Conservation (phyloP, 2,329 filamentous ascomycete genomes). For the Colletotrichum filicis region DNA sequence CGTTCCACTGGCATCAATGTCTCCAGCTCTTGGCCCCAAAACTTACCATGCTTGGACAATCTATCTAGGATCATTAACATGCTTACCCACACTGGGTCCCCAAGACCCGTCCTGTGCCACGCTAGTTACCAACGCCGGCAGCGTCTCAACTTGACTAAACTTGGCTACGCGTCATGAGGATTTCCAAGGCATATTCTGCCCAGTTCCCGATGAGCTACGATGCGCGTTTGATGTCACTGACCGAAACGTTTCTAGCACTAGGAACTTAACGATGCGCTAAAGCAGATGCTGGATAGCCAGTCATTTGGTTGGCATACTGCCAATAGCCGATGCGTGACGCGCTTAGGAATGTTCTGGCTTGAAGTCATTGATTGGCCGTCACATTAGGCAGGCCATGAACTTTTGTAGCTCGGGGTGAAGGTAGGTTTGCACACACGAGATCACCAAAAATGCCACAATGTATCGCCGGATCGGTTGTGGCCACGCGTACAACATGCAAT, state of each 20-base stretch:
- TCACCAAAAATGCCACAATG: neutral
- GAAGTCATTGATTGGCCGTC: neutral
- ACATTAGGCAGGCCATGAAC: neutral
- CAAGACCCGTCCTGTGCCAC: neutral
- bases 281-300: neutral
- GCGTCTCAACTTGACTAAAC: neutral
- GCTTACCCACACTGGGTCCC: neutral
- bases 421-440: neutral
- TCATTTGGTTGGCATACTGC: neutral
- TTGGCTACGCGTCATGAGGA: too few species aligned
- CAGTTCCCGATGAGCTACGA: too few species aligned
- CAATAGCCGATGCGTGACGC: neutral
- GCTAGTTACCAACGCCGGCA: neutral
- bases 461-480: neutral
- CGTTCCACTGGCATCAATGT: neutral
- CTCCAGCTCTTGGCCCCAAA: neutral
- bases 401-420: neutral
- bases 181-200: too few species aligned
- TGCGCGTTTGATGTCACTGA: too few species aligned
- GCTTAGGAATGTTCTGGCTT: neutral
- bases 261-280: too few species aligned
- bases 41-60: neutral
- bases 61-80: neutral
- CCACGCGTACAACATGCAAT: neutral
- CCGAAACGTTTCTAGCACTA: too few species aligned